phyloP scores from a whole-genome alignment of 2,329 filamentous ascomycete genomes.

The Huntiella abstrusa region DNA sequence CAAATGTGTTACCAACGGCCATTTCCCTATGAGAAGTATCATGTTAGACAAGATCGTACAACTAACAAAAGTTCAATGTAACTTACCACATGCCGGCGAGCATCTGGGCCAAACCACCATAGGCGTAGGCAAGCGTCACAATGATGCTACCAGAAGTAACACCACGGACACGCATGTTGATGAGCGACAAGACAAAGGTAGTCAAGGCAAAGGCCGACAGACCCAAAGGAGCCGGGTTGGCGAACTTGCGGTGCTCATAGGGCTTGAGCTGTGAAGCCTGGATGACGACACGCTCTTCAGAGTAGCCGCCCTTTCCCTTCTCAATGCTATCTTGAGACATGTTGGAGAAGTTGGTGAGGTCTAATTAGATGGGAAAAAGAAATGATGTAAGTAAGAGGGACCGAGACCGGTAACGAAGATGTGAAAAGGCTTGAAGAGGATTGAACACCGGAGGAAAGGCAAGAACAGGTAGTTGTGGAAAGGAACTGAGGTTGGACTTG shows the following conservation, averaged over 20 bases:
- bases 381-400: constrained; percentile 7
- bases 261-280: constrained; percentile 51
- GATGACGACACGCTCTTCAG: constrained; percentile 18
- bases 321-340: constrained; percentile 11
- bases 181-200: constrained; percentile 57
- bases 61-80: neutral
- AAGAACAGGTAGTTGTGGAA: constrained; percentile 3
- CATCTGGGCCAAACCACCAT: constrained; percentile 63
- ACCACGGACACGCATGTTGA: constrained; percentile 50
- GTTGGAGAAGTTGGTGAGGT: constrained; percentile 11
- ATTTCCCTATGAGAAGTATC: constrained; percentile 44
- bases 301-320: constrained; percentile 8
- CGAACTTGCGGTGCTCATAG: constrained; percentile 50
- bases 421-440: neutral
- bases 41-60: neutral
- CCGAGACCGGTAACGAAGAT: constrained; percentile 1
- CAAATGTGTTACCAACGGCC: constrained; percentile 73
- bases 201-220: constrained; percentile 65
- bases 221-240: constrained; percentile 61
- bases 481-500: neutral
- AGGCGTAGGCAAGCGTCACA: constrained; percentile 50
- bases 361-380: constrained; percentile 4
- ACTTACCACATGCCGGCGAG: constrained; percentile 71
- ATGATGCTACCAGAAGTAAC: constrained; percentile 46
- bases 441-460: neutral